Percentiles rank a stretch among this genome's conserved stretches.
Conservation (phyloP, 2,329 filamentous ascomycete species). For the Xylaria sp. region DNA sequence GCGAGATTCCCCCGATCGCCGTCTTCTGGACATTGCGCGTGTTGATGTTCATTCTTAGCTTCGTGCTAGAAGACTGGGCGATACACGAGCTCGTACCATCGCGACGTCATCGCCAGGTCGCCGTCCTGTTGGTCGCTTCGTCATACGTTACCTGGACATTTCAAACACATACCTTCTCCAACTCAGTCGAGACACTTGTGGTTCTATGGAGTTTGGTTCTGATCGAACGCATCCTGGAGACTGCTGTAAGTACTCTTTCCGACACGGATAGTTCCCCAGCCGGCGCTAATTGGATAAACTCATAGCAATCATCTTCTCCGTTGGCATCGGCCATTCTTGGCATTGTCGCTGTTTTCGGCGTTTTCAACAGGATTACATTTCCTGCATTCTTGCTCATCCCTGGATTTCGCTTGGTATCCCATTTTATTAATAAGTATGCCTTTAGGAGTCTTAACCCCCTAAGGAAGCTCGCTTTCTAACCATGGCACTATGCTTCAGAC, state of each 20-base stretch:
- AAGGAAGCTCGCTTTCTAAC: constrained; percentile 22
- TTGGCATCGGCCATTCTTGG: constrained; percentile 79
- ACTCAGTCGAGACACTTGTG: constrained; percentile 91
- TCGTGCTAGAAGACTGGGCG: constrained; percentile 97
- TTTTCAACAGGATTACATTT: constrained; percentile 98
- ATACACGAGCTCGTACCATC: constrained; percentile 87
- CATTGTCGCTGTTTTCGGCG: constrained; percentile 79
- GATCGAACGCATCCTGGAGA: constrained; percentile 82
- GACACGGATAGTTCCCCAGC: neutral
- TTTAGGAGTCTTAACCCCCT: neutral
- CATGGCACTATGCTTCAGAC: constrained; percentile 47
- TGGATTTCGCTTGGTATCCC: constrained; percentile 79
- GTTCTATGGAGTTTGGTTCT: constrained; percentile 94
- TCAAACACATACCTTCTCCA: constrained; percentile 98
- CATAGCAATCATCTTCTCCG: constrained; percentile 74
- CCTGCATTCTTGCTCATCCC: constrained; percentile 90
- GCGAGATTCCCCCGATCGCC: constrained; percentile 78
- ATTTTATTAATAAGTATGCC: constrained; percentile 79
- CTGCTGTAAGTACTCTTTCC: constrained; percentile 64
- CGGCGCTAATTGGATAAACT: neutral
- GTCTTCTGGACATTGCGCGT: constrained; percentile 89
- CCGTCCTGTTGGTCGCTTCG: constrained; percentile 85
- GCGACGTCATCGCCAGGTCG: constrained; percentile 71
- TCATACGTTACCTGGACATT: constrained; percentile 99
- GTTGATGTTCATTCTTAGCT: constrained; percentile 93